Base-by-base conservation (phyloP, 306 rosid genomes). In the Sicyos edulis region DNA sequence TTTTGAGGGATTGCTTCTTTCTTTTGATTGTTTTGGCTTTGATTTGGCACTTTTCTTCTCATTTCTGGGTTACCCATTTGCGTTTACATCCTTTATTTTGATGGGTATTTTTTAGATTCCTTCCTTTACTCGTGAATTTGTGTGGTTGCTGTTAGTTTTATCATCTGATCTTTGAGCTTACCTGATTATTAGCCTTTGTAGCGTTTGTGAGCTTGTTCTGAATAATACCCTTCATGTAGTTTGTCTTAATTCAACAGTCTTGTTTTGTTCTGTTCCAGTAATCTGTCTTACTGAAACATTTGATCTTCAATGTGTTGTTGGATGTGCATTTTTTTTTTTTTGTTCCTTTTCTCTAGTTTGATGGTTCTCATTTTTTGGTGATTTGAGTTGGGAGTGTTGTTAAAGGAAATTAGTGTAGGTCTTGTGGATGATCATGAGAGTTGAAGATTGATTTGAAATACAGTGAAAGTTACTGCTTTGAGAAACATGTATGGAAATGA, bases 61-160 rank as follows among this genome's bases (percentile, higher is more conserved):
- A 16, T 22, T 71, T 71, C 26, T 40, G 59, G 71, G 62, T 12
- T 19, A 63, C 32, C 45, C 76, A 61, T 74, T 15, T 74, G 72
- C 44, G 34, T 49, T 74, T 47, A 50, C 16, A 40, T 26, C 61
- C 11, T 63, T 52, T 15, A 11, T n/a, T 51, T 51, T 63, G 51
- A 62, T 61, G 71, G 53, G 60, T 6, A 20, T 52, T 49, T 32
- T 19, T 29, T 9, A 19, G 54, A 37, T 32, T 34, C 40, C 40
- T 34, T 15, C 10, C 20, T 58, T 49, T 16, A 51, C 37, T 37
- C 7, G 16, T 64, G 72, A 65, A 10, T 53, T 32, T 74, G 60
- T 74, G 20, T 49, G 77, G 8, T 65, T 61, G 32, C 42, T 24
- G 77, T 32, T 29, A 62, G 71, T 52, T 5, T 15, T 51, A 32